A percentile compares a stretch with the other conserved stretches of the same genome.
Evolutionary conservation across 164 flowering plant species (phyloP).

Genomic region (Kalanchoe fedtschenkoi): DNA sequence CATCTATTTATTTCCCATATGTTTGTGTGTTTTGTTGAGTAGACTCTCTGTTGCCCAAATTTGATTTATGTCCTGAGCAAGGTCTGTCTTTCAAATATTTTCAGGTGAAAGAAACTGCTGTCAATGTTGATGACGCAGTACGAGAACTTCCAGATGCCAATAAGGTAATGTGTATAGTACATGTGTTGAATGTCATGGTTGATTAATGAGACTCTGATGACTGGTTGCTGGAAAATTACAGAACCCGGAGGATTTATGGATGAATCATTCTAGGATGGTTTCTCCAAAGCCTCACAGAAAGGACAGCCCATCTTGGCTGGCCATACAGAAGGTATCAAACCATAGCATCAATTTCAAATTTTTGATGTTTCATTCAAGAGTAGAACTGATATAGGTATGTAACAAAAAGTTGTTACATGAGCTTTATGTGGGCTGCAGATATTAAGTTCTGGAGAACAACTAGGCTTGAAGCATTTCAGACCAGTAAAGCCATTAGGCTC

Average conservation of each 20-base stretch:
- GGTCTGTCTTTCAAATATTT: slow-evolving; percentile 6
- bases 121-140: slow-evolving; percentile 80
- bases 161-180: slow-evolving; percentile 33
- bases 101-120: slow-evolving; percentile 90
- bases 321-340: slow-evolving; percentile 68
- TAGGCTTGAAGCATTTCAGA: slow-evolving; percentile 77
- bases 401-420: slow-evolving; percentile 1
- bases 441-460: slow-evolving; percentile 58
- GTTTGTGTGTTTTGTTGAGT: not conserved
- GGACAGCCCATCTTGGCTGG: slow-evolving; percentile 69
- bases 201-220: not conserved
- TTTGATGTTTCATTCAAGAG: not conserved
- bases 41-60: not conserved
- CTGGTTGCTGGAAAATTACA: slow-evolving; percentile 15
- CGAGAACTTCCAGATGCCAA: slow-evolving; percentile 99
- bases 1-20: not conserved
- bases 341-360: not conserved
- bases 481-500: slow-evolving; percentile 89
- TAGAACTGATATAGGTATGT: not conserved
- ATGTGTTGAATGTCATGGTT: not conserved
- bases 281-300: slow-evolving; percentile 86
- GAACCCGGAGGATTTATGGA: slow-evolving; percentile 98
- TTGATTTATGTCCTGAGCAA: not conserved
- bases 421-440: slow-evolving; percentile 39
- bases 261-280: slow-evolving; percentile 71